Conservation (phyloP, 2,329 filamentous ascomycete genomes). For the Curvularia sp. region DNA sequence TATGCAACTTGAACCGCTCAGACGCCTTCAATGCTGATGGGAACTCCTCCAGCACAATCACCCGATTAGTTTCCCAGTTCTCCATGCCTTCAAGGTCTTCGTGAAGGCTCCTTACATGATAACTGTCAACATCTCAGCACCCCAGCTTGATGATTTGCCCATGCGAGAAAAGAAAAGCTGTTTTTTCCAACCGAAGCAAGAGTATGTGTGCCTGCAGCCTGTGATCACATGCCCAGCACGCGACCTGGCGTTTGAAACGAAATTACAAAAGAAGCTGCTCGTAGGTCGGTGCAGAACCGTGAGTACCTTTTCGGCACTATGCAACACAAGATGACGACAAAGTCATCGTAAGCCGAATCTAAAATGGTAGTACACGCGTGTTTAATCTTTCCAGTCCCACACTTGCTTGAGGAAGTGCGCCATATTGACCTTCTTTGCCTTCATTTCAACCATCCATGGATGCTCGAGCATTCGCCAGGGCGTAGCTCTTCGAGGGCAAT, state of each 20-base stretch:
- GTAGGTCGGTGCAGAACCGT: constrained; percentile 26
- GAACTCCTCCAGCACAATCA: constrained; percentile 2
- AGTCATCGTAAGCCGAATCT: neutral
- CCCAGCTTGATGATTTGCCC: constrained; percentile 5
- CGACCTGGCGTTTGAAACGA: constrained; percentile 30
- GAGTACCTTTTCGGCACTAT: constrained; percentile 19
- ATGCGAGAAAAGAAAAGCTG: constrained; percentile 11
- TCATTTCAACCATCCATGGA: constrained; percentile 98
- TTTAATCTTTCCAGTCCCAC: constrained; percentile 89
- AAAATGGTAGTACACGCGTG: constrained; percentile 3
- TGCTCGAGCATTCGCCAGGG: constrained; percentile 99
- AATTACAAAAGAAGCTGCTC: constrained; percentile 11
- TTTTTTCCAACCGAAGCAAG: constrained; percentile 14
- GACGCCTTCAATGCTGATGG: constrained; percentile 43
- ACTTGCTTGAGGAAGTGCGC: constrained; percentile 90
- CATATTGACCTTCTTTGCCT: constrained; percentile 96
- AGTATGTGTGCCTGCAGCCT: constrained; percentile 9
- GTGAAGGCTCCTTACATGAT: neutral
- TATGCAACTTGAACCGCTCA: constrained; percentile 35
- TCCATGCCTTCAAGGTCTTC: neutral
- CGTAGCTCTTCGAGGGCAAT: constrained; percentile 82
- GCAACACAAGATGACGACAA: constrained; percentile 1
- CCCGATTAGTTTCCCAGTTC: constrained; percentile 1
- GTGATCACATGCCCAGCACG: constrained; percentile 47
- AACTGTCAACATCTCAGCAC: neutral